A percentile compares a stretch with the other conserved stretches of the same genome.
phyloP scores from a whole-genome alignment of 192 early-diverging fungal genomes.

The Entomortierella beljakovae region DNA sequence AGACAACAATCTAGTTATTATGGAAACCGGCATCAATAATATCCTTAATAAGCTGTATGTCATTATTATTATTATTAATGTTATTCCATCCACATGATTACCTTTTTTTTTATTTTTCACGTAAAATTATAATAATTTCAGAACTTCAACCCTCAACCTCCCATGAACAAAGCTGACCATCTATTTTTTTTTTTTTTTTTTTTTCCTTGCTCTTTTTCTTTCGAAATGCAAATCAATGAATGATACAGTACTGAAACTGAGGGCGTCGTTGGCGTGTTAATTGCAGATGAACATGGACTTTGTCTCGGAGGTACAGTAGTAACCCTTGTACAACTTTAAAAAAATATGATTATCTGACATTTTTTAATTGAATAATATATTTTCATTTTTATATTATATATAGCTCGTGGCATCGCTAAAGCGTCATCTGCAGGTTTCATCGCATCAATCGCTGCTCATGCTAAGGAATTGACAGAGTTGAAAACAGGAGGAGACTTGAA shows the following conservation, averaged over 20 bases:
- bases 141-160: too few species aligned
- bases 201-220: not conserved
- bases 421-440: slow-evolving; percentile 57
- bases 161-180: not conserved
- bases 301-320: slow-evolving; percentile 53
- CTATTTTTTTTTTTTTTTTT: slow-evolving; percentile 1
- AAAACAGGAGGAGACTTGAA: slow-evolving; percentile 16
- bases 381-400: slow-evolving; percentile 1
- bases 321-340: not conserved
- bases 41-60: slow-evolving; percentile 45
- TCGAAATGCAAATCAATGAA: not conserved
- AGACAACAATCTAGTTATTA: slow-evolving; percentile 2
- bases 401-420: slow-evolving; percentile 55
- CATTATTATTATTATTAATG: not conserved
- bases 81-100: not conserved
- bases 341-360: not conserved
- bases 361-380: not conserved
- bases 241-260: slow-evolving; percentile 42
- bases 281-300: slow-evolving; percentile 56
- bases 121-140: not conserved
- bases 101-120: not conserved
- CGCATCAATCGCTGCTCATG: slow-evolving; percentile 55
- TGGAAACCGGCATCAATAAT: slow-evolving; percentile 56
- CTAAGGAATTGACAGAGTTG: slow-evolving; percentile 49
- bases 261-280: slow-evolving; percentile 53